Base-by-base conservation (phyloP, 768 basidiomycete genomes). In the Lactarius sanguifluus region DNA sequence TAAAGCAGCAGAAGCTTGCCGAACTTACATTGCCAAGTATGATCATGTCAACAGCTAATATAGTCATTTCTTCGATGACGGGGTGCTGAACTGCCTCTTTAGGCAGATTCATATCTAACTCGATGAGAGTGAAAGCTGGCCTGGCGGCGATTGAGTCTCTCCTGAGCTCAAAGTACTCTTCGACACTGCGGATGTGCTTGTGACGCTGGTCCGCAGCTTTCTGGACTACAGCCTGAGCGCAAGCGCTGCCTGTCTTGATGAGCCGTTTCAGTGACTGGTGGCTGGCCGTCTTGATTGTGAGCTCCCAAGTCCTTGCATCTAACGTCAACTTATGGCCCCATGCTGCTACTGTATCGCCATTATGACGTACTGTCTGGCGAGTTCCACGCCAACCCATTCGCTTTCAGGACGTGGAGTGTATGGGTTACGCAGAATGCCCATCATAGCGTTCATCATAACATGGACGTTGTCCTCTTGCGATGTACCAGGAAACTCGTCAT, bases 401-500 rank as follows among this genome's bases (percentile, higher is more conserved):
- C 50, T 36, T n/a, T 47, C 36, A 8, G 63, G 64, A 7, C 64
- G 65, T 2, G 71, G 69, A 25, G 56, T 65, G 41, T 65, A 58
- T 9, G 71, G 71, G 62, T 70, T 62, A 8, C 18, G 43, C 28
- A 45, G 57, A 15, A 66, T 66, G 61, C 68, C 63, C 66, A 59
- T 71, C 12, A 66, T n/a, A 3, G 67, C 61, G 18, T 69, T 56
- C 20, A 23, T 55, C 41, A 34, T 38, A 2, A 5, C 47, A 36
- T 62, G 56, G 36, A 59, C 64, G 5, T 32, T 34, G 38, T 15
- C 20, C 20, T 25, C 15, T 7, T 16, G 40, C 45, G n/a, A 47
- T 5, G 2, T 0, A 47, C 70, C 66, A 5, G 66, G 45, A 45
- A 63, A n/a, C 64, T 71, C 71, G 58, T 71, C 71, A 18, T 65